Evolutionary conservation across 768 basidiomycete species (phyloP).

Genomic region (Lentinula detonsa): DNA sequence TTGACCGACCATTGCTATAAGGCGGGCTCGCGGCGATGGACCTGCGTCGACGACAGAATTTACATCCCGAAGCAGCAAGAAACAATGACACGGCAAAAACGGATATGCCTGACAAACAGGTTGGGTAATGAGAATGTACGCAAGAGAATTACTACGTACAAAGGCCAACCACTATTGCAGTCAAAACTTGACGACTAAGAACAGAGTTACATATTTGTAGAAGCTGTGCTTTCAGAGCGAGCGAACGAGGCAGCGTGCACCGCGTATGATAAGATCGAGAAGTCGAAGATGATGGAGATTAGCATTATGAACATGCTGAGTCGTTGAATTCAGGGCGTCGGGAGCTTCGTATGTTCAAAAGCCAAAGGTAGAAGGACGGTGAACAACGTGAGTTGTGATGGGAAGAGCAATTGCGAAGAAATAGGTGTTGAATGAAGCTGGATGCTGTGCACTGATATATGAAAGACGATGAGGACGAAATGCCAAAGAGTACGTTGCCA

Average conservation of each 20-base stretch:
- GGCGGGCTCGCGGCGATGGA: neutral
- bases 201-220: neutral
- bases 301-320: neutral
- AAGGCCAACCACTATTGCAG: neutral
- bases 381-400: neutral
- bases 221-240: neutral
- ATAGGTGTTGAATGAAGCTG: neutral
- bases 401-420: neutral
- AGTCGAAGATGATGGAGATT: neutral
- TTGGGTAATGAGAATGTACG: neutral
- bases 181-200: neutral
- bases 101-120: neutral
- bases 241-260: neutral
- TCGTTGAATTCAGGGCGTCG: neutral
- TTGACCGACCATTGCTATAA: neutral
- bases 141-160: neutral
- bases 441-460: neutral
- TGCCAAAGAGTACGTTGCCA: neutral
- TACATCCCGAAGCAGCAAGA: neutral
- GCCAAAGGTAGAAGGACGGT: neutral
- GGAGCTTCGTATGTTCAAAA: neutral
- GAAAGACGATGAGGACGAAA: neutral
- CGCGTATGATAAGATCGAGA: neutral
- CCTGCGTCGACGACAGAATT: neutral
- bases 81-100: neutral